Percentiles rank a stretch among this genome's conserved stretches.
Conservation (phyloP, 495 filamentous ascomycete species). For the Thermothielavioides terrestris region DNA sequence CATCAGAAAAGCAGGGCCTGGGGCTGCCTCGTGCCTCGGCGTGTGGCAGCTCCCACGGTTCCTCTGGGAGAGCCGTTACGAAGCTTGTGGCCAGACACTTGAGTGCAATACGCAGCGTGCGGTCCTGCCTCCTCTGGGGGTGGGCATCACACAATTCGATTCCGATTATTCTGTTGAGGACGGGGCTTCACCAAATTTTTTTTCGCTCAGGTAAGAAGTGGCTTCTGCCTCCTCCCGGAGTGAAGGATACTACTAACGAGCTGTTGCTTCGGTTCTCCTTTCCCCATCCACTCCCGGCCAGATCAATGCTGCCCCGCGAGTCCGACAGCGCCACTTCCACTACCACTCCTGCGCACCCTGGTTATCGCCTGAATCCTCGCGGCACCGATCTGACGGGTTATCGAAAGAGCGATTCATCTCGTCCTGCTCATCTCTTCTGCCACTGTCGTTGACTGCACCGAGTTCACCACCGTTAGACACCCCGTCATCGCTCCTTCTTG, state of each 20-base stretch:
- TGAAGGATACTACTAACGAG: slow-evolving; percentile 15
- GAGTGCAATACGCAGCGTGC: slow-evolving; percentile 99
- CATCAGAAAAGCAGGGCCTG: slow-evolving; percentile 95
- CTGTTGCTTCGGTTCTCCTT: not conserved
- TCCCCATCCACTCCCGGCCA: not conserved
- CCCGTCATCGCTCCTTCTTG: not conserved
- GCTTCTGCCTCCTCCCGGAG: not conserved
- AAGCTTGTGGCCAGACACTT: slow-evolving; percentile 88
- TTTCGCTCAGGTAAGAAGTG: slow-evolving; percentile 14
- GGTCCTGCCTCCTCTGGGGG: slow-evolving; percentile 27
- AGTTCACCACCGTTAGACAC: not conserved
- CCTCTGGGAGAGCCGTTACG: slow-evolving; percentile 87
- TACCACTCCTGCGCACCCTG: not conserved
- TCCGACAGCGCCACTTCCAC: not conserved
- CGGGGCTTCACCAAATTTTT: slow-evolving; percentile 56
- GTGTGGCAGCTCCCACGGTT: slow-evolving; percentile 31
- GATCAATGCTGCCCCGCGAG: not conserved
- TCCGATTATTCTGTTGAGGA: slow-evolving; percentile 92
- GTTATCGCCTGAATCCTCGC: not conserved
- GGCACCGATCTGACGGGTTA: not conserved
- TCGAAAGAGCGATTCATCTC: not conserved
- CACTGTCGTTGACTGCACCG: too few species aligned
- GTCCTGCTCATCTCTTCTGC: not conserved
- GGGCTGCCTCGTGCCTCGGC: slow-evolving; percentile 30
- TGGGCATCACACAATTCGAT: slow-evolving; percentile 80